A percentile compares a stretch with the other conserved stretches of the same genome.
These are phyloP conservation scores for Ceratocystis alfenasii DNA, from an alignment of 2,329 filamentous ascomycete genomes.

Conservation along the genomic window DNA sequence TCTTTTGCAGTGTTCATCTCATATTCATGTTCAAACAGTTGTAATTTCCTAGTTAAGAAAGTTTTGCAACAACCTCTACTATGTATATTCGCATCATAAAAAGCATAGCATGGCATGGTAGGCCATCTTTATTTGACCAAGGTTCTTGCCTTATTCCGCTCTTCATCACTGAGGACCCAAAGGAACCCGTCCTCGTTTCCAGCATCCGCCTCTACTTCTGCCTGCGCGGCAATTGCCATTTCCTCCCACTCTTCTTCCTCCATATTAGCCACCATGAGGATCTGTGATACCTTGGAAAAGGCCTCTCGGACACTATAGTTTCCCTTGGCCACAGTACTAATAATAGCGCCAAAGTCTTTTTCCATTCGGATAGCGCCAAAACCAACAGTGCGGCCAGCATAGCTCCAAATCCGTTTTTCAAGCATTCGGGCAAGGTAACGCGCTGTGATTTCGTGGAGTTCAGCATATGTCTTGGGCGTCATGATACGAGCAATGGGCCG, in stretches of 20 bases:
- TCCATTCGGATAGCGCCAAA: conserved; percentile 75
- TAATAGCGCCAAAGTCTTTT: conserved; percentile 67
- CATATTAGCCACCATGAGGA: conserved; percentile 82
- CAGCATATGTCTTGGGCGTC: conserved; percentile 62
- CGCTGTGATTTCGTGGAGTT: conserved; percentile 62
- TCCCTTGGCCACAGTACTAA: conserved; percentile 53
- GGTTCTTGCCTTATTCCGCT: conserved; percentile 58
- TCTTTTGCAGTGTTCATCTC: background rate
- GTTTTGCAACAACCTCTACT: background rate
- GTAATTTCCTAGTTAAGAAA: background rate
- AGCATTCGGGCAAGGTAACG: conserved; percentile 64
- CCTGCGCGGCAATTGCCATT: conserved; percentile 33
- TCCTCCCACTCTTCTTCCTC: conserved; percentile 94
- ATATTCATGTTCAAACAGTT: background rate
- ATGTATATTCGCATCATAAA: background rate
- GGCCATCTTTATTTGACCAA: conserved; percentile 39
- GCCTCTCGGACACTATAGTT: conserved; percentile 67
- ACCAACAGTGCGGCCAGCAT: conserved; percentile 65
- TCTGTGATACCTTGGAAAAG: conserved; percentile 66
- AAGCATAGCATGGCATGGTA: conserved; percentile 3
- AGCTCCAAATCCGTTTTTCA: conserved; percentile 77
- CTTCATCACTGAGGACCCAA: conserved; percentile 61
- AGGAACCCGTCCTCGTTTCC: conserved; percentile 50
- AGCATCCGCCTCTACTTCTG: background rate
- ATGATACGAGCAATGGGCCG: conserved; percentile 74